These are phyloP conservation scores for Endocalyx cinctus DNA, from an alignment of 2,329 filamentous ascomycete genomes.

Conservation along the genomic window DNA sequence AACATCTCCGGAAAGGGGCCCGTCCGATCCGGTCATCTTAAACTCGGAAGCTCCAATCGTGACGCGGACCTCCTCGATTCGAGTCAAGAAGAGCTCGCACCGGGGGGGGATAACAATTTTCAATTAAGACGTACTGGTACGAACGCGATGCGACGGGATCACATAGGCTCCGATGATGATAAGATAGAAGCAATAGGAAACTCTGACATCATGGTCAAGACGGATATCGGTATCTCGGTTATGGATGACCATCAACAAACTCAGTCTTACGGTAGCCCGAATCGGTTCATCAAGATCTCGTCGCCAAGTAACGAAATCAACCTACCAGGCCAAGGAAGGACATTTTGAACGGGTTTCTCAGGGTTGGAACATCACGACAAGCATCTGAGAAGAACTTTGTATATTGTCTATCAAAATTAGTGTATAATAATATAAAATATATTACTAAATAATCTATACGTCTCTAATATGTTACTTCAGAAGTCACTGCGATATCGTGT, in stretches of 20 bases:
- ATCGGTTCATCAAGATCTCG: constrained; percentile 17
- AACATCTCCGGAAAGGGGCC: constrained; percentile 16
- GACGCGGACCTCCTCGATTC: constrained; percentile 18
- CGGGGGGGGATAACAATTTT: constrained; percentile 9
- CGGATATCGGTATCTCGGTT: constrained; percentile 21
- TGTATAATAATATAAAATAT: too few relatives aligned
- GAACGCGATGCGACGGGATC: too few relatives aligned
- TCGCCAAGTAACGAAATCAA: constrained; percentile 13
- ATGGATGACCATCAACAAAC: constrained; percentile 10
- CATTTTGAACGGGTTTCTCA: constrained; percentile 13
- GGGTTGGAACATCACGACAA: too few relatives aligned
- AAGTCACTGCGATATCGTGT: too few relatives aligned
- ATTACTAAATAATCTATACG: too few relatives aligned
- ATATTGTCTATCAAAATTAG: too few relatives aligned
- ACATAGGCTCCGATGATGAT: too few relatives aligned
- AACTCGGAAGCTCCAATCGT: constrained; percentile 15
- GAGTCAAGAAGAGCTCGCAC: constrained; percentile 20
- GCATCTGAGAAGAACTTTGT: too few relatives aligned
- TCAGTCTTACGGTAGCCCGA: constrained; percentile 6
- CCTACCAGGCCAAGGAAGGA: constrained; percentile 9
- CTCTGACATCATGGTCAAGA: constrained; percentile 22
- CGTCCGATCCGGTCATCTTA: constrained; percentile 15
- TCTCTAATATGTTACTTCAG: too few relatives aligned
- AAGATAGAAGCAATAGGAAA: too few relatives aligned
- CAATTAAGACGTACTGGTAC: too few relatives aligned